Base-by-base conservation (phyloP, 1,139 yeast genomes). In the Suhomyces taliae region DNA sequence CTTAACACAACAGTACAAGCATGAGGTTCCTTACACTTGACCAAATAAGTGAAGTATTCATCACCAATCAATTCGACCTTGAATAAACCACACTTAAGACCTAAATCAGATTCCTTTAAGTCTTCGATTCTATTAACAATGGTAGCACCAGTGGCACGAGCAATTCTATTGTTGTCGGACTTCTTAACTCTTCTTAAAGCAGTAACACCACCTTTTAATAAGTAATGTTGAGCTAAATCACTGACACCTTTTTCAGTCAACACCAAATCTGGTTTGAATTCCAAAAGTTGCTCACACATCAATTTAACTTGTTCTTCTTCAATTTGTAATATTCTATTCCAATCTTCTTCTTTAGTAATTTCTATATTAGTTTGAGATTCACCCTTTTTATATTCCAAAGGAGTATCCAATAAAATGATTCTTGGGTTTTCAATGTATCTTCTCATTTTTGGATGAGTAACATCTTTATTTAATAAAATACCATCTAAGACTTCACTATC, bases 221-320 rank as follows among this genome's bases (percentile, higher is more conserved):
- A 74, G 69, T 87, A 91, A 72, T 95, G 99, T 70, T 95, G 99
- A 37, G 99, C 99, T 64, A 95, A 78, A 68, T 95, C 99, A 45
- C 96, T 87, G 27, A 95, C 98, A 56, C 99, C 99, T 78, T 95
- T 95, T 69, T 95, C 99, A 44, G 99, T 95, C 56, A 95, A 86
- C 38, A 95, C 97, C 61, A 95, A 78, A 65, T 89, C 96, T 15
- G 99, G 99, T 65, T 90, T 89, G 65, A 89, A 82, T 50, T 87
- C 82, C 56, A 91, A 77, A 54, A 95, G 81, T 58, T 85, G 87
- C 50, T 90, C 96, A 70, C 98, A 91, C 76, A 93, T 74, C 48
- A 79, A 63, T 64, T 87, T 87, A 53, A 95, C 93, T 72, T 95
- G 99, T 68, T 95, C 99, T 73, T 95, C 99, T 72, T 95, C 99